A percentile compares a stretch with the other conserved stretches of the same genome.
phyloP scores from a whole-genome alignment of 73 alveolate species.

The Effrenium voratum region DNA sequence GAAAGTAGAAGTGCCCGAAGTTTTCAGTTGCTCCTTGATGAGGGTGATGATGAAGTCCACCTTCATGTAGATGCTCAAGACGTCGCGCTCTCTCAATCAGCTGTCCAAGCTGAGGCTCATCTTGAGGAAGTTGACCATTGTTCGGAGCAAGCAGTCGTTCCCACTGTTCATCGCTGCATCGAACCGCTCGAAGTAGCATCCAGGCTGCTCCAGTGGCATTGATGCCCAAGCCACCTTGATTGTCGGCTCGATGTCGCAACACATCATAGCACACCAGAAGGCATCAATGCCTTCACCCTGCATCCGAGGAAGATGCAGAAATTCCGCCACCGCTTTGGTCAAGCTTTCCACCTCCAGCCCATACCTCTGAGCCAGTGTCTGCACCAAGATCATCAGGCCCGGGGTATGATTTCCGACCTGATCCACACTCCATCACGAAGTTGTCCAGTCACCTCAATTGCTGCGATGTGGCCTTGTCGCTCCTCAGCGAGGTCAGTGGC shows the following conservation, averaged over 20 bases:
- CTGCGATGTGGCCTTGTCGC: background rate
- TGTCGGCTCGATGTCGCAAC: background rate
- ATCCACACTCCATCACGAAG: background rate
- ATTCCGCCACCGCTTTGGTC: background rate
- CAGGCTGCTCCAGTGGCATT: background rate
- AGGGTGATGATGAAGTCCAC: background rate
- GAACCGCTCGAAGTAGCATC: background rate
- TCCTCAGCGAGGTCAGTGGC: background rate
- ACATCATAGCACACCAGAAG: background rate
- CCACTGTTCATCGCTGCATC: background rate
- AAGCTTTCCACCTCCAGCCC: background rate
- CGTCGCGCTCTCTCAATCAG: background rate
- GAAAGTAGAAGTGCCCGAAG: background rate
- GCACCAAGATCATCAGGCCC: background rate
- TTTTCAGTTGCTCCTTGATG: background rate
- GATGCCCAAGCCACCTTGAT: background rate
- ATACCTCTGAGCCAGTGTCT: background rate
- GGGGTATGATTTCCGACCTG: background rate
- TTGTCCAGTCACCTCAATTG: background rate
- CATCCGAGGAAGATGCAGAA: background rate
- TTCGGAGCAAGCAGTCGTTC: background rate
- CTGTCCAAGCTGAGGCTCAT: background rate
- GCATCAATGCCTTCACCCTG: conserved; percentile 7
- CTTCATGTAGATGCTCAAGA: background rate
- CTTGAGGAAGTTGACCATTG: background rate